Evolutionary conservation across 2,329 filamentous ascomycete genomes (phyloP).

Genomic region (Bisporella sp.): DNA sequence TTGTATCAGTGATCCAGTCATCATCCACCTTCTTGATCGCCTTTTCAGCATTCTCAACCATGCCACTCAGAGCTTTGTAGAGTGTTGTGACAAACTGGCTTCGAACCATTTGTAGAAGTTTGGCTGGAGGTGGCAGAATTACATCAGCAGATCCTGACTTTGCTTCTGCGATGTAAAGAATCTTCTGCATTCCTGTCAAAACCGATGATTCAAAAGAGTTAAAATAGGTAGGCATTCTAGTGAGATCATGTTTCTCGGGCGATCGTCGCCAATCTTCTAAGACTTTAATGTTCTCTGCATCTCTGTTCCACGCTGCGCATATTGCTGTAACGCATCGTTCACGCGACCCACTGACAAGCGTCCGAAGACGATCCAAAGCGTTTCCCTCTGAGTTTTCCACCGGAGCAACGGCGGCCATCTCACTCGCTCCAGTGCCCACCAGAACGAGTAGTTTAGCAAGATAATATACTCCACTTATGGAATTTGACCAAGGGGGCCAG

Average conservation of each 20-base stretch:
- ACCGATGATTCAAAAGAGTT: conserved; percentile 78
- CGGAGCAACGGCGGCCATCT: conserved; percentile 71
- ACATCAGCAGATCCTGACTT: conserved; percentile 71
- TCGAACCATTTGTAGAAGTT: conserved; percentile 83
- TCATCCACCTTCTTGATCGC: conserved; percentile 50
- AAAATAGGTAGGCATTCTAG: conserved; percentile 84
- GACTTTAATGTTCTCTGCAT: conserved; percentile 86
- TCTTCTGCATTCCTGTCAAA: conserved; percentile 84
- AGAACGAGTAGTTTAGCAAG: conserved; percentile 74
- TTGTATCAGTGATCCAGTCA: conserved; percentile 26
- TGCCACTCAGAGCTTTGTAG: conserved; percentile 88
- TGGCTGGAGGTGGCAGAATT: conserved; percentile 75
- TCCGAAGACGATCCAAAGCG: conserved; percentile 65
- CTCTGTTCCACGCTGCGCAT: conserved; percentile 86
- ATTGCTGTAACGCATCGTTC: conserved; percentile 82
- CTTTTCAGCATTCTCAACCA: conserved; percentile 93
- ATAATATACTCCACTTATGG: conserved; percentile 86
- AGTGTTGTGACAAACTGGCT: conserved; percentile 89
- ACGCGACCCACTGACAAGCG: conserved; percentile 68
- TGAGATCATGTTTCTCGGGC: conserved; percentile 75
- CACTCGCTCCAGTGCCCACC: conserved; percentile 79
- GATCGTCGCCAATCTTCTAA: conserved; percentile 91
- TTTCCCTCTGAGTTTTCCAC: conserved; percentile 49
- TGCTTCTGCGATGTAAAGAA: conserved; percentile 85
- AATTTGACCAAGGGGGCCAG: conserved; percentile 91